Percentiles rank a stretch among this genome's conserved stretches.
phyloP scores from a whole-genome alignment of 2,329 filamentous ascomycete genomes.

The Cadophora sp. region DNA sequence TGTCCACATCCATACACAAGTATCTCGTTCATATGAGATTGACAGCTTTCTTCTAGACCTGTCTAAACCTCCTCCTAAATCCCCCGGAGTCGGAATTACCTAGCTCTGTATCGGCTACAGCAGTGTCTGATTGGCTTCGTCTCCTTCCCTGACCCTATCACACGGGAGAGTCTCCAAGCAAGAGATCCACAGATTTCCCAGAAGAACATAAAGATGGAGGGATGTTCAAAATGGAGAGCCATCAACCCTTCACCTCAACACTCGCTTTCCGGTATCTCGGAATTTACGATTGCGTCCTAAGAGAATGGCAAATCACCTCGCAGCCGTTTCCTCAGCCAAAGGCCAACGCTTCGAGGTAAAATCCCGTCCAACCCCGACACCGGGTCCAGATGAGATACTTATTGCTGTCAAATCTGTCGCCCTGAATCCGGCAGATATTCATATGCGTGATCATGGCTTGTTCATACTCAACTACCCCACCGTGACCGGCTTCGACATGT shows the following conservation, averaged over 20 bases:
- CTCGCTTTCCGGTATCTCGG: too few species aligned
- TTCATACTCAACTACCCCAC: not conserved
- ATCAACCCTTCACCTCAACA: too few species aligned
- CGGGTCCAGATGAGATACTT: constrained; percentile 17
- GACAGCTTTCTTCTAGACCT: too few species aligned
- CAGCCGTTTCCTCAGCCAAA: constrained; percentile 14
- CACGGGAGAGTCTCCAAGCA: too few species aligned
- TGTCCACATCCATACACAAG: too few species aligned
- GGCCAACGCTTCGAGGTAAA: constrained; percentile 11
- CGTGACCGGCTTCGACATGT: constrained; percentile 7
- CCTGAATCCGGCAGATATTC: constrained; percentile 12
- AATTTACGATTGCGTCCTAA: not conserved
- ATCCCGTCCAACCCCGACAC: constrained; percentile 11
- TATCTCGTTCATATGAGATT: too few species aligned
- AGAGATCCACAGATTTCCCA: too few species aligned
- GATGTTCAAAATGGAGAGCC: too few species aligned
- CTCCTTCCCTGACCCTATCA: too few species aligned
- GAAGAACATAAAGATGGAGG: too few species aligned
- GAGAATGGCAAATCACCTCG: constrained; percentile 8
- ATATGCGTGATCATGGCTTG: not conserved
- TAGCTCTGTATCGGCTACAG: not conserved
- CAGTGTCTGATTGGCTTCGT: not conserved
- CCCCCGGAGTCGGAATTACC: too few species aligned
- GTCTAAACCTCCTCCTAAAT: too few species aligned
- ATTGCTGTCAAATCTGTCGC: constrained; percentile 18